Conservation (phyloP, 768 basidiomycete species). For the Mycena albidolilacea region DNA sequence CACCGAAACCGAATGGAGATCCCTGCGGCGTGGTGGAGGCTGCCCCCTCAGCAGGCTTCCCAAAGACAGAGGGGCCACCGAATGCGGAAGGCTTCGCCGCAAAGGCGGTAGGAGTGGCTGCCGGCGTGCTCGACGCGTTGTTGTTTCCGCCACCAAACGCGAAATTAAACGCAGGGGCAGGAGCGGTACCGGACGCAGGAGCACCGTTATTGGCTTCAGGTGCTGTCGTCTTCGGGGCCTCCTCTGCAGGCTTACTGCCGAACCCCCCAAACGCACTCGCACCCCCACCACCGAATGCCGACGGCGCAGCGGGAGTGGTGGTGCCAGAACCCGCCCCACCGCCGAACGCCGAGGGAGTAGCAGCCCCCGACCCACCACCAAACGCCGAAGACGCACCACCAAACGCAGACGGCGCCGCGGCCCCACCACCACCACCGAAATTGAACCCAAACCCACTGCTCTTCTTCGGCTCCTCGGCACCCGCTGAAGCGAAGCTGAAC, state of each 20-base stretch:
- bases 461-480: slow-evolving; percentile 19
- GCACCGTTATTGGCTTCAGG: slow-evolving; percentile 32
- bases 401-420: slow-evolving; percentile 1
- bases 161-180: slow-evolving; percentile 37
- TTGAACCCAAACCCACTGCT: slow-evolving; percentile 11
- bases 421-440: slow-evolving; percentile 9
- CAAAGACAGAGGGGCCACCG: slow-evolving; percentile 37
- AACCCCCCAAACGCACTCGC: slow-evolving; percentile 26
- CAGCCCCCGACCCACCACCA: slow-evolving; percentile 4
- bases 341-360: slow-evolving; percentile 17
- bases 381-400: slow-evolving; percentile 6
- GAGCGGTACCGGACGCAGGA: slow-evolving; percentile 23
- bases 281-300: slow-evolving; percentile 17
- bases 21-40: slow-evolving; percentile 41
- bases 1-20: slow-evolving; percentile 33
- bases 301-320: not conserved
- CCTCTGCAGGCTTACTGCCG: slow-evolving; percentile 31
- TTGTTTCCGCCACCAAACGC: slow-evolving; percentile 36
- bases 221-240: slow-evolving; percentile 26
- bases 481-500: slow-evolving; percentile 14
- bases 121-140: slow-evolving; percentile 40
- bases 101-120: slow-evolving; percentile 39
- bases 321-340: not conserved
- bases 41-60: slow-evolving; percentile 34
- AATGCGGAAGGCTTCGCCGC: slow-evolving; percentile 38